Percentiles rank a stretch among this genome's conserved stretches.
Evolutionary conservation across 2,329 filamentous ascomycete genomes (phyloP).

Genomic region (Neopestalotiopsis sp.): DNA sequence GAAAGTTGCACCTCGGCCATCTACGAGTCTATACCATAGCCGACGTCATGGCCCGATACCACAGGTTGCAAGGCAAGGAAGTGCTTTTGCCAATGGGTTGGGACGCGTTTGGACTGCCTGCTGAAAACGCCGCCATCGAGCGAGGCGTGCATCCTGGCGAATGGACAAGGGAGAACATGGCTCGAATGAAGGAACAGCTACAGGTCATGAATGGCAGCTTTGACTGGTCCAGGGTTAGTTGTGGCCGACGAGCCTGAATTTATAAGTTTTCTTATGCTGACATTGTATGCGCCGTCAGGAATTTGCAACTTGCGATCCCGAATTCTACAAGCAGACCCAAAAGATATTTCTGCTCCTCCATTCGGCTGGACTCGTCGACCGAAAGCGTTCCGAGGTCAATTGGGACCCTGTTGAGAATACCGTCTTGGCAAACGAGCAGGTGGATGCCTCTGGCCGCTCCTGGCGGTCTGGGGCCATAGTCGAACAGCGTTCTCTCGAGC

Average conservation of each 20-base stretch:
- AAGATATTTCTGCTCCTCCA: slow-evolving; percentile 81
- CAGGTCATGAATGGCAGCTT: slow-evolving; percentile 79
- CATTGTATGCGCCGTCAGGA: slow-evolving; percentile 58
- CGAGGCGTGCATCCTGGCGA: slow-evolving; percentile 75
- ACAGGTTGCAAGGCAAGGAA: slow-evolving; percentile 73
- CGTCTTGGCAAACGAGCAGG: slow-evolving; percentile 90
- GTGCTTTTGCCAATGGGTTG: slow-evolving; percentile 92
- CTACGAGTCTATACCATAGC: slow-evolving; percentile 89
- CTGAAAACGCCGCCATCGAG: slow-evolving; percentile 90
- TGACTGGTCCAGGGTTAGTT: slow-evolving; percentile 79
- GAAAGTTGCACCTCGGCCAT: slow-evolving; percentile 84
- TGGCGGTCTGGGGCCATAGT: slow-evolving; percentile 89
- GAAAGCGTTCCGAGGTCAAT: slow-evolving; percentile 83
- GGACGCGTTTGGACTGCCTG: slow-evolving; percentile 90
- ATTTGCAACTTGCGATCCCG: slow-evolving; percentile 80
- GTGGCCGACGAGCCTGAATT: not conserved
- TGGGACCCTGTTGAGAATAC: slow-evolving; percentile 91
- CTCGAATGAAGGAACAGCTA: slow-evolving; percentile 83
- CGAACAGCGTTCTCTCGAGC: slow-evolving; percentile 77
- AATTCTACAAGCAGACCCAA: slow-evolving; percentile 90
- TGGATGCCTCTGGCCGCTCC: slow-evolving; percentile 82
- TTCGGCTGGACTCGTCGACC: slow-evolving; percentile 78
- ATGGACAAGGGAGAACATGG: slow-evolving; percentile 84
- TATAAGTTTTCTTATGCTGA: not conserved
- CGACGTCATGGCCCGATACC: slow-evolving; percentile 80